Evolutionary conservation across 805 yeast species (phyloP).

Genomic region (Candida silvicultrix): DNA sequence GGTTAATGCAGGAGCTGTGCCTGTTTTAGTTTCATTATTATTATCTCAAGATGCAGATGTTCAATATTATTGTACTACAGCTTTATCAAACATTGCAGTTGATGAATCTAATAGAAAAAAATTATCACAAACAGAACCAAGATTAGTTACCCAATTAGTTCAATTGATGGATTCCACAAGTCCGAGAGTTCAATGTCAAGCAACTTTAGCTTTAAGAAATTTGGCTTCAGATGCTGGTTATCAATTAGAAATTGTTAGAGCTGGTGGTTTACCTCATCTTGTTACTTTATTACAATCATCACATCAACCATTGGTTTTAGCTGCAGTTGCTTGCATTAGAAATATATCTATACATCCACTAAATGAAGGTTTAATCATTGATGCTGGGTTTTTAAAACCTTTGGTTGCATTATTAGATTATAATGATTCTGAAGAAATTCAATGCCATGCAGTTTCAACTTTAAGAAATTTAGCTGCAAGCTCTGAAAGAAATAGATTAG

Average conservation of each 20-base stretch:
- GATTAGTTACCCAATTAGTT: slow-evolving; percentile 81
- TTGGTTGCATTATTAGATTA: slow-evolving; percentile 79
- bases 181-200: slow-evolving; percentile 97
- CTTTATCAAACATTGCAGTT: slow-evolving; percentile 93
- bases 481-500: slow-evolving; percentile 86
- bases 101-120: slow-evolving; percentile 88
- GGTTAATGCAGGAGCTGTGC: slow-evolving; percentile 97
- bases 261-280: slow-evolving; percentile 91
- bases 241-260: slow-evolving; percentile 91
- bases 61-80: slow-evolving; percentile 97
- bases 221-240: slow-evolving; percentile 94
- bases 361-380: slow-evolving; percentile 92
- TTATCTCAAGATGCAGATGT: slow-evolving; percentile 91
- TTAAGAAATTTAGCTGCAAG: slow-evolving; percentile 94
- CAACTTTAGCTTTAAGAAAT: slow-evolving; percentile 91
- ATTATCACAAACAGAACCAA: slow-evolving; percentile 87
- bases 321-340: slow-evolving; percentile 97
- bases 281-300: slow-evolving; percentile 84
- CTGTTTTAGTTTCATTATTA: slow-evolving; percentile 83
- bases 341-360: slow-evolving; percentile 94
- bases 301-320: slow-evolving; percentile 87
- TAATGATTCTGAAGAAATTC: slow-evolving; percentile 89
- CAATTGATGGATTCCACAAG: slow-evolving; percentile 88
- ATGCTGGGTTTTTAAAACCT: slow-evolving; percentile 93
- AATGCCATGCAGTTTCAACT: slow-evolving; percentile 97